Evolutionary conservation across 192 early-diverging fungal genomes (phyloP).

Genomic region (Umbelopsis sp.): DNA sequence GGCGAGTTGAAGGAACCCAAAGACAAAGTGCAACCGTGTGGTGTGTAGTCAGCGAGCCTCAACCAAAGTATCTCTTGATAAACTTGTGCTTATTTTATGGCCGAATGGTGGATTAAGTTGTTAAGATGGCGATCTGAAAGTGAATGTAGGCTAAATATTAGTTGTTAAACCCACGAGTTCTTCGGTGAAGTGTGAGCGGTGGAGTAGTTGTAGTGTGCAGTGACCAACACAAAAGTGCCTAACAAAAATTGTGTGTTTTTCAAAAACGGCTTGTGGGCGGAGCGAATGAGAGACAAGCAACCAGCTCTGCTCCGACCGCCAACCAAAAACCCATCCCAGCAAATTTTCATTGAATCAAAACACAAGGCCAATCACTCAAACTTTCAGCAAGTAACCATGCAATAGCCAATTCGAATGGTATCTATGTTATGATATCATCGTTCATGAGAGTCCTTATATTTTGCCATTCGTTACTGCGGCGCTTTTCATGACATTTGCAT

Average conservation of each 20-base stretch:
- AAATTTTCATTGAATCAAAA: neutral
- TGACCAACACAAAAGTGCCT: neutral
- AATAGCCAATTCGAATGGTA: too few relatives aligned
- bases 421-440: neutral
- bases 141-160: constrained; percentile 9
- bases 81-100: neutral
- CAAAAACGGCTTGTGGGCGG: constrained; percentile 14
- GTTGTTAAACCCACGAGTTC: neutral
- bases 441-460: too few relatives aligned
- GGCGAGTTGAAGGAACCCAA: neutral
- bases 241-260: constrained; percentile 14
- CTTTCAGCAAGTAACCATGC: neutral
- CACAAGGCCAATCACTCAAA: neutral
- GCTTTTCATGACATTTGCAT: too few relatives aligned
- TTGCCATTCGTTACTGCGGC: too few relatives aligned
- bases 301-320: constrained; percentile 6
- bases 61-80: constrained; percentile 13
- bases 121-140: neutral
- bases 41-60: neutral
- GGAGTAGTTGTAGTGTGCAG: neutral
- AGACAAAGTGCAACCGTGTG: neutral
- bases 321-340: neutral
- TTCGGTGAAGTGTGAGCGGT: neutral
- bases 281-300: constrained; percentile 20
- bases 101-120: neutral